These are phyloP conservation scores for Tilletia caries DNA, from an alignment of 1,284 basidiomycete species.

Conservation along the genomic window DNA sequence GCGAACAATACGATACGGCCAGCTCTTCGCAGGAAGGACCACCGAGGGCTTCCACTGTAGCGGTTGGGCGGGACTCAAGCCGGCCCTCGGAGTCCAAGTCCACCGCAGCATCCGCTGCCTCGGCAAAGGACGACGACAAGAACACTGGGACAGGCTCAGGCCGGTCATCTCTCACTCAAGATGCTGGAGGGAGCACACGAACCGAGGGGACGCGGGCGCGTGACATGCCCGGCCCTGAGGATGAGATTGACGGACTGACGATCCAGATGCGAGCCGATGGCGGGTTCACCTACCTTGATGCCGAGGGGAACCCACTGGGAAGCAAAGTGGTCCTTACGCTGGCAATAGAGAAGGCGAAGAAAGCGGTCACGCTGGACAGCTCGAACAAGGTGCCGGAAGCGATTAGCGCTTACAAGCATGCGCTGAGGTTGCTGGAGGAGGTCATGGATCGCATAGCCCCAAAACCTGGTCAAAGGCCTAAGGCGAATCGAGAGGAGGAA, in stretches of 20 bases:
- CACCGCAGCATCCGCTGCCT: no score
- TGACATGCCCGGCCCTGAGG: conserved; percentile 1
- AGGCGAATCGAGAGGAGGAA: conserved; percentile 51
- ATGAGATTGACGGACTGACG: conserved; percentile 5
- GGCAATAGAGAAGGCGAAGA: conserved; percentile 55
- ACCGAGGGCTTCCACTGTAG: no score
- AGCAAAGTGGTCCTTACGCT: conserved; percentile 55
- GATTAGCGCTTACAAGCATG: conserved; percentile 54
- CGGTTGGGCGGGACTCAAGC: no score
- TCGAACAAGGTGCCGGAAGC: conserved; percentile 55
- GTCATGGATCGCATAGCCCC: conserved; percentile 55
- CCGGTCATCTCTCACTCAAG: no score
- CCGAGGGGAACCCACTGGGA: conserved; percentile 40
- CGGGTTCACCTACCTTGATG: conserved; percentile 26
- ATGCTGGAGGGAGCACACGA: no score
- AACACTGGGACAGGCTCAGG: no score
- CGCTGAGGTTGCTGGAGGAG: conserved; percentile 53
- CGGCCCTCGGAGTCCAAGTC: no score
- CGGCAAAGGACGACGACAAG: no score
- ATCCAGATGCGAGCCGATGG: conserved; percentile 8
- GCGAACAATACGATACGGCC: not conserved
- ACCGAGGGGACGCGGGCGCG: not conserved
- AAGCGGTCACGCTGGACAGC: conserved; percentile 54
- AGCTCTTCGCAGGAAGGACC: no score
- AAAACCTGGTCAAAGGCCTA: conserved; percentile 33